These are phyloP conservation scores for Euphorbia schlechtendalii DNA, from an alignment of 441 rosid species.

Conservation along the genomic window DNA sequence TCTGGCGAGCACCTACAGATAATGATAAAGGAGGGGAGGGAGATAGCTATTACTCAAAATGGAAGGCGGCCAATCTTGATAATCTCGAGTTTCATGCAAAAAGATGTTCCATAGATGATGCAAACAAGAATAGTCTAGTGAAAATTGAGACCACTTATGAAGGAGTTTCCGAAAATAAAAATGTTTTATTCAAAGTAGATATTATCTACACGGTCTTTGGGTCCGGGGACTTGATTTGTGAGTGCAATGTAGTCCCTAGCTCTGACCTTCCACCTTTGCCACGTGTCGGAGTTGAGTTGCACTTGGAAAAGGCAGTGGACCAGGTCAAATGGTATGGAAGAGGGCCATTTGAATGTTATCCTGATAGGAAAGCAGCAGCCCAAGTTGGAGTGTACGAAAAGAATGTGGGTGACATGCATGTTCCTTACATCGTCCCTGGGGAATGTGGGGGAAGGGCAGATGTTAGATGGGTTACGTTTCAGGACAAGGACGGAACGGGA, in stretches of 20 bases:
- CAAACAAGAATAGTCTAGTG: slow-evolving; percentile 36
- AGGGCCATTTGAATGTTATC: slow-evolving; percentile 97
- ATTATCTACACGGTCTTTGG: slow-evolving; percentile 53
- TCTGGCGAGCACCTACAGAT: slow-evolving; percentile 97
- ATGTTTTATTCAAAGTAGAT: slow-evolving; percentile 46
- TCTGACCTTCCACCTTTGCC: slow-evolving; percentile 84
- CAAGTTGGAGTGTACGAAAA: slow-evolving; percentile 65
- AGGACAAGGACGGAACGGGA: slow-evolving; percentile 66
- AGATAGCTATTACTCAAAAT: slow-evolving; percentile 61
- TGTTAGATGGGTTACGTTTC: slow-evolving; percentile 88
- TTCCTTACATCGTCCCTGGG: slow-evolving; percentile 87
- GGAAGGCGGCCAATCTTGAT: slow-evolving; percentile 70
- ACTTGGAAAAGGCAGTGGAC: slow-evolving; percentile 64
- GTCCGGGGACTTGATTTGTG: slow-evolving; percentile 73
- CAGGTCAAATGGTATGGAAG: slow-evolving; percentile 78
- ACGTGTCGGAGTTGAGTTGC: slow-evolving; percentile 78
- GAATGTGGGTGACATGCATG: slow-evolving; percentile 68
- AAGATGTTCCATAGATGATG: slow-evolving; percentile 52
- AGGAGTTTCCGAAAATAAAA: slow-evolving; percentile 26
- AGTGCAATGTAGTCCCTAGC: slow-evolving; percentile 57
- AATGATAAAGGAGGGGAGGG: slow-evolving; percentile 92
- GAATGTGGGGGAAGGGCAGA: slow-evolving; percentile 89
- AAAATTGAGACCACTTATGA: slow-evolving; percentile 48
- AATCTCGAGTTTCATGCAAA: slow-evolving; percentile 43
- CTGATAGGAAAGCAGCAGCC: slow-evolving; percentile 93